These are phyloP conservation scores for Hygrocybe coccinea DNA, from an alignment of 768 basidiomycete species.

Conservation along the genomic window DNA sequence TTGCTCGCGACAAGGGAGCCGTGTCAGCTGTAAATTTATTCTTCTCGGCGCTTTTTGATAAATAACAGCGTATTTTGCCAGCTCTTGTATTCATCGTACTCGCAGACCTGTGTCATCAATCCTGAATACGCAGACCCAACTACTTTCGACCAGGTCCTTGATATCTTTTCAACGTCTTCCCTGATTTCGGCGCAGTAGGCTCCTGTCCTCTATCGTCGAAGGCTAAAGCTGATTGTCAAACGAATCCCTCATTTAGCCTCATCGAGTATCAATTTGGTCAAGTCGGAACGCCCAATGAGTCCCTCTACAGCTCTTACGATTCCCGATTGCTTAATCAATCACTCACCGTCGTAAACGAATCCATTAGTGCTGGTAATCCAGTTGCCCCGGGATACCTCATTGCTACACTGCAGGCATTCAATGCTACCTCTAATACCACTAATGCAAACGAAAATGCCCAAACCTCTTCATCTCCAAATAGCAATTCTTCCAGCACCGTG, in stretches of 20 bases:
- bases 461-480: constrained; percentile 12
- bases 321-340: constrained; percentile 58
- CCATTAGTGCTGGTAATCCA: constrained; percentile 41
- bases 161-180: constrained; percentile 73
- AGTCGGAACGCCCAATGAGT: constrained; percentile 46
- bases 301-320: constrained; percentile 53
- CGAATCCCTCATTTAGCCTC: constrained; percentile 22
- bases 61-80: constrained; percentile 21
- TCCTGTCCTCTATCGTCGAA: background rate
- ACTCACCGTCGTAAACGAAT: constrained; percentile 37
- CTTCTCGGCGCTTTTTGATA: background rate
- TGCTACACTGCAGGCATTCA: constrained; percentile 61
- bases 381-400: constrained; percentile 58
- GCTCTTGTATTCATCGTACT: constrained; percentile 75
- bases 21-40: constrained; percentile 55
- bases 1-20: constrained; percentile 75
- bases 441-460: constrained; percentile 21
- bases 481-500: constrained; percentile 34
- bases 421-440: constrained; percentile 43
- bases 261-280: constrained; percentile 59
- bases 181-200: constrained; percentile 43
- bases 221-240: background rate
- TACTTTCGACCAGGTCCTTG: constrained; percentile 66
- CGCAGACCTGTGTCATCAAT: constrained; percentile 72
- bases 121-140: constrained; percentile 58